Evolutionary conservation across 1,139 yeast genomes (phyloP).

Genomic region (Taphrina communis): DNA sequence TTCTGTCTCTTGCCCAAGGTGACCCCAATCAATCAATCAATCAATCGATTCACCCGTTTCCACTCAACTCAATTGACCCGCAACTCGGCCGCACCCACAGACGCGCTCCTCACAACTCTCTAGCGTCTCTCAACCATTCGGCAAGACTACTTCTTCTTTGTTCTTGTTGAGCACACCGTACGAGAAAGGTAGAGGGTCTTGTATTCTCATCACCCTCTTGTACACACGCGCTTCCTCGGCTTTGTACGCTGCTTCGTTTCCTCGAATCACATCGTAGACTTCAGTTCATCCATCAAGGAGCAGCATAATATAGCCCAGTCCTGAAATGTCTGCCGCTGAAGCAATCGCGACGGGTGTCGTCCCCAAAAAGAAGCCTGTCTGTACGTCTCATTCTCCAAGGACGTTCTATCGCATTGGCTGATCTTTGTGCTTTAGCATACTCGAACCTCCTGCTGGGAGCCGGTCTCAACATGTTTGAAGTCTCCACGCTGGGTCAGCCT

Average conservation of each 20-base stretch:
- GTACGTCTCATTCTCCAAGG: conserved; percentile 1
- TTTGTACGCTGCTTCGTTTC: not conserved
- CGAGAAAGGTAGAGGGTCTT: not conserved
- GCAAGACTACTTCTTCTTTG: not conserved
- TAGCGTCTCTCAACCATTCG: not conserved
- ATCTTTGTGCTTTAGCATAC: conserved; percentile 22
- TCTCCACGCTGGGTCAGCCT: conserved; percentile 94
- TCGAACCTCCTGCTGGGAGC: conserved; percentile 87
- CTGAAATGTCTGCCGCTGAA: conserved; percentile 24
- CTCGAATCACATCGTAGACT: not conserved
- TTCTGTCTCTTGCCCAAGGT: not conserved
- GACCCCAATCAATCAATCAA: not conserved
- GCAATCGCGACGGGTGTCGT: conserved; percentile 37
- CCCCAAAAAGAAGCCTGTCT: conserved; percentile 41
- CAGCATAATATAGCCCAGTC: not conserved
- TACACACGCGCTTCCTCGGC: no score
- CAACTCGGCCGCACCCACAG: no score
- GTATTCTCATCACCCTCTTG: no score
- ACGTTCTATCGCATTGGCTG: not conserved
- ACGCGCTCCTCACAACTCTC: not conserved
- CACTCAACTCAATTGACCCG: not conserved
- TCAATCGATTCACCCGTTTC: not conserved
- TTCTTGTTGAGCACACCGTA: not conserved
- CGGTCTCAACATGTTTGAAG: conserved; percentile 89
- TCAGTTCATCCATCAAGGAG: not conserved